Conservation (phyloP, 225 moss, liverwort and hornwort species). For the Takakia lepidozioides region DNA sequence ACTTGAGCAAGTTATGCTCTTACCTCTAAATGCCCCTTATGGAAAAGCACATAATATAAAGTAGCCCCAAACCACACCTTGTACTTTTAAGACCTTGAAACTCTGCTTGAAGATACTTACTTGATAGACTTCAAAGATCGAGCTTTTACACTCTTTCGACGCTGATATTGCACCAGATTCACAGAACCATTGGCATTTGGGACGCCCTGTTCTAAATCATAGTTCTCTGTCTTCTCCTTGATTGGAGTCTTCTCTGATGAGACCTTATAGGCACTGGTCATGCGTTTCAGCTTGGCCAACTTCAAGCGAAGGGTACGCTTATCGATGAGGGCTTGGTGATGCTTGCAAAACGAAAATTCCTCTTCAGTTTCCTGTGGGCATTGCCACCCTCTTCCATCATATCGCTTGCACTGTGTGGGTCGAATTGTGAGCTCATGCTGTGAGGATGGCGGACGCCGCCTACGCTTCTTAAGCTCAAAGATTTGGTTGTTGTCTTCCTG, state of each 20-base stretch:
- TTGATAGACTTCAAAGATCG: slow-evolving; percentile 49
- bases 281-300: slow-evolving; percentile 39
- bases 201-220: slow-evolving; percentile 4
- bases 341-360: slow-evolving; percentile 82
- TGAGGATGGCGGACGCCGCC: slow-evolving; percentile 38
- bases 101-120: no score
- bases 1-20: no score
- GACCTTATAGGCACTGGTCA: no score
- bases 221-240: no score
- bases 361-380: slow-evolving; percentile 69
- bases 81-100: no score
- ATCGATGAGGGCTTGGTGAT: slow-evolving; percentile 90
- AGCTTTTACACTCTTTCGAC: slow-evolving; percentile 39
- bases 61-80: no score
- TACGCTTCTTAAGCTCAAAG: slow-evolving; percentile 31
- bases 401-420: slow-evolving; percentile 78
- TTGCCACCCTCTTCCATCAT: slow-evolving; percentile 92
- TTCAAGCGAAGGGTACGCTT: slow-evolving; percentile 78
- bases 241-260: no score
- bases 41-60: no score
- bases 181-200: slow-evolving; percentile 24
- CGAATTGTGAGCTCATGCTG: slow-evolving; percentile 47
- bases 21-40: no score
- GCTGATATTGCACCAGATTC: slow-evolving; percentile 43
- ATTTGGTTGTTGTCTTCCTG: slow-evolving; percentile 7